Evolutionary conservation across 1,139 yeast species (phyloP).

Genomic region (Hemisphaericaspora subhashii): DNA sequence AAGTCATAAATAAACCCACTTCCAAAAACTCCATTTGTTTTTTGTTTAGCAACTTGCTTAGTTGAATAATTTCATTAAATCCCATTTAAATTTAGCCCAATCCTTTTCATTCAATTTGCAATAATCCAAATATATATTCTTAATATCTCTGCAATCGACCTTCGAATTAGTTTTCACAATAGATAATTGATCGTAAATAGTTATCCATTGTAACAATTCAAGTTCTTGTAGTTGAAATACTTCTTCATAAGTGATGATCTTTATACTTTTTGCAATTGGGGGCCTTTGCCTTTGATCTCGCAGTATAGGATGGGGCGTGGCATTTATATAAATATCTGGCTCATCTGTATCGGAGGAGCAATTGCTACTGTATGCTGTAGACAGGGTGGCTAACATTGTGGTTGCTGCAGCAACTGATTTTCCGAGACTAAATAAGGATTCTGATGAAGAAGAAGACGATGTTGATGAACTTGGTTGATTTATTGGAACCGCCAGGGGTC

Average conservation of each 20-base stretch:
- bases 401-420: not conserved
- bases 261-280: not conserved
- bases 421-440: conserved; percentile 6
- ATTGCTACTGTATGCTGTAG: conserved; percentile 11
- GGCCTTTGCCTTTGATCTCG: not conserved
- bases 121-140: conserved; percentile 15
- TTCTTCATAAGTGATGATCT: conserved; percentile 9
- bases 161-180: conserved; percentile 18
- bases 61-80: conserved; percentile 13
- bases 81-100: conserved; percentile 19
- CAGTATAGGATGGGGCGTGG: not conserved
- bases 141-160: conserved; percentile 20
- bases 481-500: no score
- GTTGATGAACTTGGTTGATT: not conserved
- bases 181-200: conserved; percentile 30
- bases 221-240: conserved; percentile 18
- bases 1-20: no score
- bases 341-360: conserved; percentile 26
- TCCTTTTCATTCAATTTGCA: conserved; percentile 6
- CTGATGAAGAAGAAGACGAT: conserved; percentile 2
- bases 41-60: not conserved
- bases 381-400: conserved; percentile 8
- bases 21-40: no score
- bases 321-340: conserved; percentile 7
- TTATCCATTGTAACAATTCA: conserved; percentile 29